Evolutionary conservation across 805 yeast genomes (phyloP), one percentile per base, ranked within the genome.

Genomic region (Huiozyma naganishii): DNA sequence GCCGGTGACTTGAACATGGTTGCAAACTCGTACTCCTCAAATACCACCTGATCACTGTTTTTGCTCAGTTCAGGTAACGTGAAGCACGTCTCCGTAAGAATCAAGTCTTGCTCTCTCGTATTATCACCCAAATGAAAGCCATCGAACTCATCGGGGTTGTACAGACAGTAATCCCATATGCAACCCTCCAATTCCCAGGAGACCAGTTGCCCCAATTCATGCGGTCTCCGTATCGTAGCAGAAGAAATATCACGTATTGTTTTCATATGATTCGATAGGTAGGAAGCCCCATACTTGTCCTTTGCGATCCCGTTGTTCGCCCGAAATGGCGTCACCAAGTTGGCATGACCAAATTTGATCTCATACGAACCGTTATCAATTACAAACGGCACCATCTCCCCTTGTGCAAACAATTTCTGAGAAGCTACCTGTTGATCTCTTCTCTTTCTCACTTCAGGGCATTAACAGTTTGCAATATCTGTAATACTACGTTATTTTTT

Each of bases 131-230:
- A 53, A 41, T 73, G 70, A 37, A 74, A 58, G 4, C 70, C 74
- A 44, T 62, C 57, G 45, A 68, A 63, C 35, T 67, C 66, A 50
- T 69, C 64, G 2, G 69, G 71, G 39, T 69, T 73, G 58, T 48
- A 64, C 12, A 87, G 70, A 6, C 81, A 72, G 50, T 82, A 77
- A 60, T 92, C 97, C 98, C 97, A 92, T 1, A 92, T 73, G 23
- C 82, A 80, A 54, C 82, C 83, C 58, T 92, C 88, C 2, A 84
- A 66, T 49, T 86, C 95, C 98, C 97, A 92, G 34, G 90, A 85
- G 0, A 80, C 78, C 41, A 92, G 66, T 52, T 89, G 94, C 3
- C 97, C 97, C 52, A 81, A 79, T 49, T 88, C 96, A 45, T 78
- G 77, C 0, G 99, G 97, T 44, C 97, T 69, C 47, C 82, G 74